These are phyloP conservation scores for Arthrinium phaeospermum DNA, from an alignment of 2,329 filamentous ascomycete species.

Conservation along the genomic window DNA sequence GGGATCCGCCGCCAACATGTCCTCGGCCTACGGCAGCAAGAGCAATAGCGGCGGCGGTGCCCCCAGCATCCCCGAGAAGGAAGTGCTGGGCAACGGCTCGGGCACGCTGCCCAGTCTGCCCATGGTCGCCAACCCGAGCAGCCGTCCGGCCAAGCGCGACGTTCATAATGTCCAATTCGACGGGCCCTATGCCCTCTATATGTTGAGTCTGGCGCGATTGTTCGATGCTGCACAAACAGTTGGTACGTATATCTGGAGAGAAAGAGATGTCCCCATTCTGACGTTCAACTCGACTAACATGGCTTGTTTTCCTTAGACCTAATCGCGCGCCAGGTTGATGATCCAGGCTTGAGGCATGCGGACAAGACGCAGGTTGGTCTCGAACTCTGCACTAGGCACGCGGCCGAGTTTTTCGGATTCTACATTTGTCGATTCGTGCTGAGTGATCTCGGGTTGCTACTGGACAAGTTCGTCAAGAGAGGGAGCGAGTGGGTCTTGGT, in stretches of 20 bases:
- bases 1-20: conserved; percentile 72
- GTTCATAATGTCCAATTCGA: conserved; percentile 71
- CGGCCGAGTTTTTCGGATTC: conserved; percentile 97
- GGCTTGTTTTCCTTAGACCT: conserved; percentile 65
- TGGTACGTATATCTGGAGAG: conserved; percentile 63
- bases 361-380: conserved; percentile 95
- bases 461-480: conserved; percentile 97
- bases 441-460: conserved; percentile 78
- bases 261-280: not conserved
- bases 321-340: conserved; percentile 94
- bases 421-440: conserved; percentile 96
- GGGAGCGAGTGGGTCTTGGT: conserved; percentile 86
- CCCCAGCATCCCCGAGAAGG: conserved; percentile 43
- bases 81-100: conserved; percentile 60
- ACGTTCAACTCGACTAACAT: conserved; percentile 31
- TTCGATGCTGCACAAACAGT: conserved; percentile 94
- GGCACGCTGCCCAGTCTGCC: conserved; percentile 76
- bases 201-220: conserved; percentile 85
- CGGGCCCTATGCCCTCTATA: conserved; percentile 88
- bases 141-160: conserved; percentile 74
- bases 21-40: conserved; percentile 56
- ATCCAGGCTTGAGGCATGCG: conserved; percentile 88
- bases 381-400: conserved; percentile 90
- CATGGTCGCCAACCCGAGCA: conserved; percentile 72
- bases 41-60: conserved; percentile 42